Conservation (phyloP, 345 rosid genomes). For the Corchorus capsularis region DNA sequence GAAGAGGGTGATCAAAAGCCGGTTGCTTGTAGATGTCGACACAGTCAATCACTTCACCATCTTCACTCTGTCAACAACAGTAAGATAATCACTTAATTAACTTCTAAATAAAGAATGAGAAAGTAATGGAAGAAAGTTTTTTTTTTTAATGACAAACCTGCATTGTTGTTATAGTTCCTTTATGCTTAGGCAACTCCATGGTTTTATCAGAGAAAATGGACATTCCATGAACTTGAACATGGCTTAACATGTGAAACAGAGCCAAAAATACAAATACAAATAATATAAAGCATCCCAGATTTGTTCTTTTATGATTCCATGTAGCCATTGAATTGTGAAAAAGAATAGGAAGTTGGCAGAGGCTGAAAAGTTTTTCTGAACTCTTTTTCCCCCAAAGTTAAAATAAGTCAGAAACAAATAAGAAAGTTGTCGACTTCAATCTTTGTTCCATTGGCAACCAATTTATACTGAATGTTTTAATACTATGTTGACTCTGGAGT, state of each 20-base stretch:
- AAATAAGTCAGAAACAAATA: no score
- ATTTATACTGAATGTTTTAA: no score
- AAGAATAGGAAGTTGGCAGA: no score
- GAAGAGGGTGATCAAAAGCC: constrained; percentile 50
- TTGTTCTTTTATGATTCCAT: neutral
- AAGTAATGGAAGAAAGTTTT: neutral
- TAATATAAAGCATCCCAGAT: neutral
- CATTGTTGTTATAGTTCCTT: neutral
- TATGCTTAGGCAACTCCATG: neutral
- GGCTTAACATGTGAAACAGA: neutral
- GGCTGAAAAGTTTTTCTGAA: neutral
- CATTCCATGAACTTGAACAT: neutral
- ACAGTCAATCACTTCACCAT: constrained; percentile 54
- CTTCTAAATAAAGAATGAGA: neutral
- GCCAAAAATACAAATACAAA: neutral
- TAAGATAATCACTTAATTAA: neutral
- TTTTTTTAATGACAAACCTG: neutral
- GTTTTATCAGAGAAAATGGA: neutral
- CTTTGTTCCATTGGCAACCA: neutral
- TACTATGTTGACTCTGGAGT: no score
- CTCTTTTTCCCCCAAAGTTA: neutral
- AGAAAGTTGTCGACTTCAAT: no score
- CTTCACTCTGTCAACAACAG: constrained; percentile 39
- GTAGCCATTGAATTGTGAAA: neutral
- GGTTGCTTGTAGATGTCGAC: constrained; percentile 54